phyloP scores from a whole-genome alignment of 768 basidiomycete species.

The Lepiota venenata region DNA sequence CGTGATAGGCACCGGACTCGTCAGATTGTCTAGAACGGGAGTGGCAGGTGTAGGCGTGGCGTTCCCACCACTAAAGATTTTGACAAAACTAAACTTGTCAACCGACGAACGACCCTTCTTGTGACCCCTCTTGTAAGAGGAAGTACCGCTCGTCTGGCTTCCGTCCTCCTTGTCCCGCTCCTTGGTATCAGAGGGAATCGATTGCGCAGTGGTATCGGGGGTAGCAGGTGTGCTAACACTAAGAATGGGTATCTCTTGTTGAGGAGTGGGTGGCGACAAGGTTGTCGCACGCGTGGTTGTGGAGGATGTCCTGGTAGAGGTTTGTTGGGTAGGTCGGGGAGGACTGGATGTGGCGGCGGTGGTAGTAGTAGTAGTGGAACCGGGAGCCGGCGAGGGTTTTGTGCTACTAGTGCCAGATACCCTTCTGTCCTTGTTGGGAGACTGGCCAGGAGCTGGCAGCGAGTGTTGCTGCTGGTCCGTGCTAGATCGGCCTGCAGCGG shows the following conservation, averaged over 20 bases:
- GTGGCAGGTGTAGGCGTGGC: slow-evolving; percentile 28
- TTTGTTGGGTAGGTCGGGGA: background rate
- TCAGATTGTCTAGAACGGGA: slow-evolving; percentile 22
- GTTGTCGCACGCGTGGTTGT: background rate
- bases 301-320: background rate
- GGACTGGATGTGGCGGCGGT: background rate
- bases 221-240: slow-evolving; percentile 35
- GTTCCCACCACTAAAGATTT: slow-evolving; percentile 58
- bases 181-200: slow-evolving; percentile 7
- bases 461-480: slow-evolving; percentile 20
- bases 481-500: background rate
- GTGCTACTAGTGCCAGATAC: slow-evolving; percentile 19
- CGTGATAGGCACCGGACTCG: slow-evolving; percentile 9
- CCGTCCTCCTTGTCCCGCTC: slow-evolving; percentile 25
- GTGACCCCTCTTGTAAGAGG: slow-evolving; percentile 42
- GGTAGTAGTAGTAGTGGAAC: background rate
- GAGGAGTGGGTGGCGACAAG: background rate
- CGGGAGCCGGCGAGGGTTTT: slow-evolving; percentile 33
- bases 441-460: background rate
- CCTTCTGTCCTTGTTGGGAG: slow-evolving; percentile 27
- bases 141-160: slow-evolving; percentile 25
- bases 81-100: slow-evolving; percentile 77
- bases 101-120: slow-evolving; percentile 65
- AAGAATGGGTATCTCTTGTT: slow-evolving; percentile 18
- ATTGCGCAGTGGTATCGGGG: slow-evolving; percentile 18